A percentile compares a stretch with the other conserved stretches of the same genome.
Evolutionary conservation across 2,329 filamentous ascomycete species (phyloP).

Genomic region (Fusarium sp.): DNA sequence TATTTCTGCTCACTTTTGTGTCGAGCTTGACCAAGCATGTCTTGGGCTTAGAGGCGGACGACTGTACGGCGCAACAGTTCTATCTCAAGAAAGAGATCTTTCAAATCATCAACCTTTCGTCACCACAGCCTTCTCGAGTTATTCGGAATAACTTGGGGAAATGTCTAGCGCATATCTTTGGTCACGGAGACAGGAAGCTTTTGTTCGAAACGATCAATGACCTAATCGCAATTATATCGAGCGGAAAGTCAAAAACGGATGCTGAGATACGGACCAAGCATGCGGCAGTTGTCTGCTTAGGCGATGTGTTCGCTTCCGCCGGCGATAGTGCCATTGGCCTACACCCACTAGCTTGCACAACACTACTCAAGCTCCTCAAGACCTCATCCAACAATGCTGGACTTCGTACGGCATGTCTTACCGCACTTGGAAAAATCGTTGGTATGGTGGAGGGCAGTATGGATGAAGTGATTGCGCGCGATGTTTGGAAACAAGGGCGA

Average conservation of each 20-base stretch:
- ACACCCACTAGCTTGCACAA: constrained; percentile 80
- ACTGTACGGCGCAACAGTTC: constrained; percentile 89
- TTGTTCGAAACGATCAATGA: constrained; percentile 97
- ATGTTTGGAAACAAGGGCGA: constrained; percentile 93
- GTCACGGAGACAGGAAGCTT: constrained; percentile 88
- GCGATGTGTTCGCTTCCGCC: constrained; percentile 90
- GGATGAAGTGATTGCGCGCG: constrained; percentile 88
- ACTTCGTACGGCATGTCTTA: constrained; percentile 83
- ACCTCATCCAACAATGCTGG: constrained; percentile 84
- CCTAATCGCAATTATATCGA: constrained; percentile 79
- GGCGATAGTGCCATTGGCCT: constrained; percentile 93
- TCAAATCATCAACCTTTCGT: constrained; percentile 88
- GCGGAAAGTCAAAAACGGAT: constrained; percentile 81
- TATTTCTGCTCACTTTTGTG: constrained; percentile 92
- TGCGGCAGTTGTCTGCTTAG: constrained; percentile 88
- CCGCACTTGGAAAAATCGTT: constrained; percentile 81
- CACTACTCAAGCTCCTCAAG: constrained; percentile 85
- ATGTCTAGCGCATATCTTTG: constrained; percentile 87
- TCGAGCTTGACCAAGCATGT: constrained; percentile 88
- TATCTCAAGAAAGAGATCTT: constrained; percentile 95
- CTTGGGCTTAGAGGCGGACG: constrained; percentile 79
- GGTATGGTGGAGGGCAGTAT: constrained; percentile 82
- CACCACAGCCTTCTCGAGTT: constrained; percentile 87
- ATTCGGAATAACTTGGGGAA: constrained; percentile 90
- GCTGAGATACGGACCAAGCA: constrained; percentile 85